phyloP scores from a whole-genome alignment of 225 moss, liverwort and hornwort genomes.

The Lunularia cruciata region DNA sequence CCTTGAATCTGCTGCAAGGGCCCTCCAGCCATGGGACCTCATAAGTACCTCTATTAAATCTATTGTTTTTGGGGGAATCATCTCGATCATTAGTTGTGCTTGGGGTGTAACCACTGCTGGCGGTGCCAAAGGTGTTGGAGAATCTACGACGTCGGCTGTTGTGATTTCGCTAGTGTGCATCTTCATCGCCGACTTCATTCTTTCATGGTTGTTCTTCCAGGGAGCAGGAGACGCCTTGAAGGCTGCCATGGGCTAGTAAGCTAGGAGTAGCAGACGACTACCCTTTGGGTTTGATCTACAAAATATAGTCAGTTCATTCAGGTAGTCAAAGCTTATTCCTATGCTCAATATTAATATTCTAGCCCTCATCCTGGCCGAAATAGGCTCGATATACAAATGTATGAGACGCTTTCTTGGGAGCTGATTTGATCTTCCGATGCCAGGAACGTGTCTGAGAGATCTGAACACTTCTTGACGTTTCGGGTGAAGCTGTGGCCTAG shows the following conservation, averaged over 20 bases:
- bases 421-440: too few species aligned
- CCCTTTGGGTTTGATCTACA: too few species aligned
- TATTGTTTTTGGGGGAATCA: slow-evolving; percentile 90
- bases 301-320: too few species aligned
- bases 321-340: too few species aligned
- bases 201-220: slow-evolving; percentile 96
- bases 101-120: slow-evolving; percentile 96
- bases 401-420: too few species aligned
- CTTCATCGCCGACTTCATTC: slow-evolving; percentile 96
- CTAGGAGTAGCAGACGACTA: background rate
- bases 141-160: slow-evolving; percentile 97
- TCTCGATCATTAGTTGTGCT: slow-evolving; percentile 93
- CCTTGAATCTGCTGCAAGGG: slow-evolving; percentile 95
- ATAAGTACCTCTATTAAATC: slow-evolving; percentile 96
- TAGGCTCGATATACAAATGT: too few species aligned
- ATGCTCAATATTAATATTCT: too few species aligned
- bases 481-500: too few species aligned
- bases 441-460: too few species aligned
- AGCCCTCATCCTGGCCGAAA: too few species aligned
- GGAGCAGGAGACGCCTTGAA: slow-evolving; percentile 97
- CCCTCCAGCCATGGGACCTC: slow-evolving; percentile 96
- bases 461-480: too few species aligned
- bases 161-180: slow-evolving; percentile 99
- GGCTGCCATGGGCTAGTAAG: slow-evolving; percentile 86
- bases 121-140: slow-evolving; percentile 99